phyloP scores from a whole-genome alignment of 2,329 filamentous ascomycete species.

The Leptographium galeiforme region DNA sequence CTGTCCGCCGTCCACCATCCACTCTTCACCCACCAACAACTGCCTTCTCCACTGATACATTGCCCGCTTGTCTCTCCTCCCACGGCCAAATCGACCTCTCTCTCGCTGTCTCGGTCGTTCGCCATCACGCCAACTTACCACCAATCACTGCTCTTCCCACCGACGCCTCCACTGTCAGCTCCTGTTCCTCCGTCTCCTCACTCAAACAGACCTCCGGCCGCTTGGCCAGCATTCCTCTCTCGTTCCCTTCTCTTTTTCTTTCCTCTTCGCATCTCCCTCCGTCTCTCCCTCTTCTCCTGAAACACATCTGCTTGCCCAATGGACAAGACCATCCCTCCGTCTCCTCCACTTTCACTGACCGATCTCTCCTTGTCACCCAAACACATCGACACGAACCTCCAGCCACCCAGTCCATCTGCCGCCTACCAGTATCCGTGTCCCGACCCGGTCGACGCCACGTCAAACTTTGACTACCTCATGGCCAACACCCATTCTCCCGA shows the following conservation, averaged over 20 bases:
- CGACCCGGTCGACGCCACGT: constrained; percentile 16
- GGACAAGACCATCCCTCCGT: constrained; percentile 27
- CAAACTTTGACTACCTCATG: constrained; percentile 16
- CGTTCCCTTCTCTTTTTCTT: background rate
- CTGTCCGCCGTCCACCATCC: no score
- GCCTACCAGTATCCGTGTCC: constrained; percentile 25
- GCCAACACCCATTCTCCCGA: constrained; percentile 16
- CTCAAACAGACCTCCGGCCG: background rate
- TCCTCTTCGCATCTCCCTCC: background rate
- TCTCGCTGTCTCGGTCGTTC: background rate
- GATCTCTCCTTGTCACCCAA: constrained; percentile 22
- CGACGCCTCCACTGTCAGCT: background rate
- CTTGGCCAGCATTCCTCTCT: background rate
- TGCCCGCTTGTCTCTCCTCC: background rate
- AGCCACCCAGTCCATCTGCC: constrained; percentile 16
- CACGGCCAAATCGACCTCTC: background rate
- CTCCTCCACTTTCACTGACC: constrained; percentile 28
- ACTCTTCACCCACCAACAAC: no score
- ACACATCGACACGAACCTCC: constrained; percentile 24
- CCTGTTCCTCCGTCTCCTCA: background rate
- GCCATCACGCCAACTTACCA: background rate
- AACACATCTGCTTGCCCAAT: constrained; percentile 13
- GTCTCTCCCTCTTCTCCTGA: background rate
- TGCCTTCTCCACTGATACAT: no score
- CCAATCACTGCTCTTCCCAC: background rate